Conservation (phyloP, 306 rosid genomes). For the Hippophae tibetana region DNA sequence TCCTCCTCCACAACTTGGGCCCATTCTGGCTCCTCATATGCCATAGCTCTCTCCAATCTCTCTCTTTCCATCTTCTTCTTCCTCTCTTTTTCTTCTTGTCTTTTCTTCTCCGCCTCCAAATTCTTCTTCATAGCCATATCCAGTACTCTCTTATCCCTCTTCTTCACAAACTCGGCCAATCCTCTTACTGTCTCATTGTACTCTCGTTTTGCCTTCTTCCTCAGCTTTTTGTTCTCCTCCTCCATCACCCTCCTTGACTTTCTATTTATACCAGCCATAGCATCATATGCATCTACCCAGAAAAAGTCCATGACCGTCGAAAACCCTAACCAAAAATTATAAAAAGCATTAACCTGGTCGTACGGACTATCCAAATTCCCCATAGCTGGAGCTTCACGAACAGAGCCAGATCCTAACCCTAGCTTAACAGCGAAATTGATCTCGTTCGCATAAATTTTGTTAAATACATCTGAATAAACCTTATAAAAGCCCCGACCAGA, state of each 20-base stretch:
- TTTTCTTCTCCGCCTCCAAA: constrained; percentile 59
- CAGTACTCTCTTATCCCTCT: constrained; percentile 90
- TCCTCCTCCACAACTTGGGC: constrained; percentile 42
- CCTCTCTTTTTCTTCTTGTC: constrained; percentile 63
- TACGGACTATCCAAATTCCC: constrained; percentile 76
- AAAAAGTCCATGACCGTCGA: constrained; percentile 79
- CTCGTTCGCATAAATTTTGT: constrained; percentile 58
- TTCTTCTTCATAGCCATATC: constrained; percentile 77
- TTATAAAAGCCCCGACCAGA: constrained; percentile 59
- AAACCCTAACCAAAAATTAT: constrained; percentile 72
- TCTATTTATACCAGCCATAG: constrained; percentile 62
- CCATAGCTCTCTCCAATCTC: constrained; percentile 56
- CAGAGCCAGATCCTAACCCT: constrained; percentile 46
- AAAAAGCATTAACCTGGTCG: constrained; percentile 73
- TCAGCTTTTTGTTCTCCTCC: constrained; percentile 81
- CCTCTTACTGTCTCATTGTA: constrained; percentile 82
- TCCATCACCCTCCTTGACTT: constrained; percentile 81
- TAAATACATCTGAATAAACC: constrained; percentile 62
- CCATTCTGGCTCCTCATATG: constrained; percentile 81
- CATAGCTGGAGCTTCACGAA: constrained; percentile 67
- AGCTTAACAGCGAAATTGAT: constrained; percentile 48
- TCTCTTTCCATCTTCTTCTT: constrained; percentile 63
- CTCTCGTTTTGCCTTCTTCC: constrained; percentile 85
- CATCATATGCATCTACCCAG: constrained; percentile 84
- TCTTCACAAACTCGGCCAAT: constrained; percentile 87